Base-by-base conservation (phyloP, 1,139 yeast genomes). In the Chernovozyma aurita region DNA sequence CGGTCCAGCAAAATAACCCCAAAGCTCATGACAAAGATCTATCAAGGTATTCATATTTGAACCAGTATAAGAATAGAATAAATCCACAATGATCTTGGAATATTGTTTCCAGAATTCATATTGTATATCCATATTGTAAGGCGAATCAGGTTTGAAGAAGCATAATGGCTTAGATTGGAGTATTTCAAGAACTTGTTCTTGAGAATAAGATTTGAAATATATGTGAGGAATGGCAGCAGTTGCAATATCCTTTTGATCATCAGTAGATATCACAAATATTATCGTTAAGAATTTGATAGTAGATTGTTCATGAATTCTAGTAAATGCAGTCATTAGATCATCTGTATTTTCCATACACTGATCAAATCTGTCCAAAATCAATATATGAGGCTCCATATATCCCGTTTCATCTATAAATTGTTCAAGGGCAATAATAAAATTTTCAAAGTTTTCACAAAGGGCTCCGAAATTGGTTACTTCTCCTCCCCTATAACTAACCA, bases 291-390 rank as follows among this genome's bases (percentile, higher is more conserved):
- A 68, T 13, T 49, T 45, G 20, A 68, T 46, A 7, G 42, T 41
- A 2, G 65, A 52, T 34, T 57, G 56, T 45, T 80, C 85, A 22
- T 64, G 63, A 26, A 78, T 45, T 32, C 76, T 59, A 2, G 70
- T 48, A 45, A 80, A 72, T 9, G 74, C 65, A n/a, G 65, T 55
- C 39, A 69, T 62, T 8, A 79, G 43, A 8, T 67, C 75, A 12
- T 63, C 59, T 0, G 70, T 59, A 18, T 66, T 61, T 28, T 77
- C 85, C 47, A 70, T 67, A 30, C 80, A 63, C 41, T 68, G 70
- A 48, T 80, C 85, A 24, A 76, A 63, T 9, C 80, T 55, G 45
- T 80, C 86, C n/a, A 80, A 57, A 0, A 80, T 78, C 28, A 80
- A 53, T 4, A 77, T 67, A 45, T 78, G 82, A n/a, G 61, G 65